Percentiles rank a stretch among this genome's conserved stretches.
These are phyloP conservation scores for Paragyromitra xinjiangensis DNA, from an alignment of 495 filamentous ascomycete genomes.

Conservation along the genomic window DNA sequence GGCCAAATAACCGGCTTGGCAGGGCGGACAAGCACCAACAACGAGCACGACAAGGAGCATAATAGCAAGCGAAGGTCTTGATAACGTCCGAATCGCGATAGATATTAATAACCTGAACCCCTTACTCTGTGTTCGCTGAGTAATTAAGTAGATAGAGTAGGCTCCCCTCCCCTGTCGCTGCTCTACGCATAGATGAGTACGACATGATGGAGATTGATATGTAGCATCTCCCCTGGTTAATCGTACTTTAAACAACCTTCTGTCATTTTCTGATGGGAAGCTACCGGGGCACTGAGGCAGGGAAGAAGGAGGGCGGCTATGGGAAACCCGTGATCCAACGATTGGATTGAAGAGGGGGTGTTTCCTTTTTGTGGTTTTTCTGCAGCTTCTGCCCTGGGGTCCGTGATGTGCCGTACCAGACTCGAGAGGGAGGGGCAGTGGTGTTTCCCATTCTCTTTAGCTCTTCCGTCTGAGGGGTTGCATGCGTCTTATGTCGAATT, in stretches of 20 bases:
- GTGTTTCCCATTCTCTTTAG: constrained; percentile 19
- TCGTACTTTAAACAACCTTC: neutral
- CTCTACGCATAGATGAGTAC: constrained; percentile 26
- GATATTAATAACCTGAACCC: constrained; percentile 35
- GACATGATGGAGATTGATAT: constrained; percentile 34
- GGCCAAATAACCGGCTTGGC: constrained; percentile 44
- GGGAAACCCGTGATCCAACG: constrained; percentile 40
- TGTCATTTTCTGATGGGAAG: constrained; percentile 36
- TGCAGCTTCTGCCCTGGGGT: neutral
- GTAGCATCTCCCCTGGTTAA: constrained; percentile 11
- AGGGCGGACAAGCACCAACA: constrained; percentile 22
- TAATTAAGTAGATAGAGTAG: too few relatives aligned
- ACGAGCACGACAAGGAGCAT: constrained; percentile 6
- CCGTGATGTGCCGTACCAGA: constrained; percentile 27
- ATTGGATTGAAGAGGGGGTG: constrained; percentile 38
- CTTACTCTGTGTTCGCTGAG: constrained; percentile 19
- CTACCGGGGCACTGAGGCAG: constrained; percentile 5
- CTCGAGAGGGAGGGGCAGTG: constrained; percentile 4
- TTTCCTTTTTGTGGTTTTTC: constrained; percentile 37
- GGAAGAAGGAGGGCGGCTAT: constrained; percentile 33
- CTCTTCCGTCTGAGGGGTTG: constrained; percentile 31
- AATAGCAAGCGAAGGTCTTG: neutral
- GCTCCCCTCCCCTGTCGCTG: constrained; percentile 13
- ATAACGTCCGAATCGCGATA: constrained; percentile 34
- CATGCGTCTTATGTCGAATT: constrained; percentile 45